Evolutionary conservation across 106 monocot species (phyloP).

Genomic region (Vanilla planifolia): DNA sequence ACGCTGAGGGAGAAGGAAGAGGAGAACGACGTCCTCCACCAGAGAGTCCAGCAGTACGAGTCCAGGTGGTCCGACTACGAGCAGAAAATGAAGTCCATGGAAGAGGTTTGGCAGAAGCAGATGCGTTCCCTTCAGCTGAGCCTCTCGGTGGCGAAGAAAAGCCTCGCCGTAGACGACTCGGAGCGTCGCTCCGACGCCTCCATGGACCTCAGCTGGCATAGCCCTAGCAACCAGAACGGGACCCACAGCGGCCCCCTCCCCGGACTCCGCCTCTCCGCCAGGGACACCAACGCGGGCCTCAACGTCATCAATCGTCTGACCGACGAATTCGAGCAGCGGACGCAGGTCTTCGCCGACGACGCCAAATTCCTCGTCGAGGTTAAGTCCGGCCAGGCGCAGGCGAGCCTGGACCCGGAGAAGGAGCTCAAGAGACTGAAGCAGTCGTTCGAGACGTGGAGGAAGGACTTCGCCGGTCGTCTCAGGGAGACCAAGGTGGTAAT

Average conservation of each 20-base stretch:
- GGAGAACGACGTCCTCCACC: slow-evolving; percentile 82
- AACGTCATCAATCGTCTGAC: slow-evolving; percentile 47
- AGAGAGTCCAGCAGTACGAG: slow-evolving; percentile 80
- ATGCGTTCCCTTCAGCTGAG: slow-evolving; percentile 85
- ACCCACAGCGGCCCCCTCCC: slow-evolving; percentile 6
- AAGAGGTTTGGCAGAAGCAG: slow-evolving; percentile 97
- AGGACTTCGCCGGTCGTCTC: slow-evolving; percentile 55
- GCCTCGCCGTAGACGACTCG: slow-evolving; percentile 48
- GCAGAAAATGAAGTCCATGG: slow-evolving; percentile 94
- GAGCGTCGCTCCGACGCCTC: slow-evolving; percentile 53
- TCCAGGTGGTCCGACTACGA: slow-evolving; percentile 89
- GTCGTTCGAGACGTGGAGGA: slow-evolving; percentile 80
- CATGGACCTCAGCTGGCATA: slow-evolving; percentile 25
- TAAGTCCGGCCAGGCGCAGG: slow-evolving; percentile 80
- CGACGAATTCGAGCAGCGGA: slow-evolving; percentile 74
- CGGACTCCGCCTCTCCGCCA: slow-evolving; percentile 4
- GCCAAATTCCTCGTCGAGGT: slow-evolving; percentile 81
- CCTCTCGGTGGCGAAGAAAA: slow-evolving; percentile 75
- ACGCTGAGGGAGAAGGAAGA: slow-evolving; percentile 73
- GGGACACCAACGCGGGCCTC: slow-evolving; percentile 40
- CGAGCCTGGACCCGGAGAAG: slow-evolving; percentile 64
- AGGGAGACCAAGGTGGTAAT: slow-evolving; percentile 55
- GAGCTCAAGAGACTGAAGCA: slow-evolving; percentile 73
- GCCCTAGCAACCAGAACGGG: background rate
- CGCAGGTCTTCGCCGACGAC: slow-evolving; percentile 67